Conservation (phyloP, 805 yeast genomes). For the Zygosaccharomyces lentus region DNA sequence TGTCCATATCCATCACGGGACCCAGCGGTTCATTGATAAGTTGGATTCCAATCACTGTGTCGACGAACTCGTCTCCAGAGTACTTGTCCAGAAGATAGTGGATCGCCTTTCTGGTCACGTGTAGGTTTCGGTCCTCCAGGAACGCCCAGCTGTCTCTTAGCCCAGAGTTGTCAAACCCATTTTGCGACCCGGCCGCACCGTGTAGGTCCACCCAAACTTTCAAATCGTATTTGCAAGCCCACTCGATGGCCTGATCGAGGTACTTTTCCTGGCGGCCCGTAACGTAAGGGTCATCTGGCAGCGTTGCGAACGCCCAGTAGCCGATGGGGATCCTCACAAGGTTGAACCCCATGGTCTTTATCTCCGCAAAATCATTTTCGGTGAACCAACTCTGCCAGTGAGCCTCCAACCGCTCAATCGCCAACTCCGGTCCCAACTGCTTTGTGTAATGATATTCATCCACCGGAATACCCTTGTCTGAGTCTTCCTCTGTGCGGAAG, state of each 20-base stretch:
- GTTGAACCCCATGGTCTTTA: slow-evolving; percentile 65
- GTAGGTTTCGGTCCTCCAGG: slow-evolving; percentile 47
- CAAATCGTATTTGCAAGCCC: slow-evolving; percentile 61
- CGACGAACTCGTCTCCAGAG: slow-evolving; percentile 55
- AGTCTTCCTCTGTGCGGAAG: slow-evolving; percentile 35
- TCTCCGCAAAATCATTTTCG: slow-evolving; percentile 62
- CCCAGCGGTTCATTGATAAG: slow-evolving; percentile 89
- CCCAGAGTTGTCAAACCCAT: slow-evolving; percentile 95
- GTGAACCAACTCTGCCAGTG: slow-evolving; percentile 82
- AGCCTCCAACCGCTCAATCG: slow-evolving; percentile 45
- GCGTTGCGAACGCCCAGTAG: slow-evolving; percentile 79
- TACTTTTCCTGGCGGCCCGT: slow-evolving; percentile 65
- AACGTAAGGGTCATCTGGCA: slow-evolving; percentile 76
- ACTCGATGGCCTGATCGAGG: slow-evolving; percentile 69
- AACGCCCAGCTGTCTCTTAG: slow-evolving; percentile 58
- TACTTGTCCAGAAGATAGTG: slow-evolving; percentile 55
- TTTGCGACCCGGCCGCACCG: slow-evolving; percentile 96
- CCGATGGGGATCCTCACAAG: slow-evolving; percentile 89
- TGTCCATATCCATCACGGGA: slow-evolving; percentile 53
- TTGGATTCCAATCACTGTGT: slow-evolving; percentile 79
- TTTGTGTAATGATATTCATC: slow-evolving; percentile 76
- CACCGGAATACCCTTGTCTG: slow-evolving; percentile 52
- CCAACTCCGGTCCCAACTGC: slow-evolving; percentile 56
- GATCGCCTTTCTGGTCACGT: slow-evolving; percentile 54
- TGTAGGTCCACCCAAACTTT: slow-evolving; percentile 90